A percentile compares a stretch with the other conserved stretches of the same genome.
Conservation (phyloP, 345 rosid genomes). For the Pugionium cornutum region DNA sequence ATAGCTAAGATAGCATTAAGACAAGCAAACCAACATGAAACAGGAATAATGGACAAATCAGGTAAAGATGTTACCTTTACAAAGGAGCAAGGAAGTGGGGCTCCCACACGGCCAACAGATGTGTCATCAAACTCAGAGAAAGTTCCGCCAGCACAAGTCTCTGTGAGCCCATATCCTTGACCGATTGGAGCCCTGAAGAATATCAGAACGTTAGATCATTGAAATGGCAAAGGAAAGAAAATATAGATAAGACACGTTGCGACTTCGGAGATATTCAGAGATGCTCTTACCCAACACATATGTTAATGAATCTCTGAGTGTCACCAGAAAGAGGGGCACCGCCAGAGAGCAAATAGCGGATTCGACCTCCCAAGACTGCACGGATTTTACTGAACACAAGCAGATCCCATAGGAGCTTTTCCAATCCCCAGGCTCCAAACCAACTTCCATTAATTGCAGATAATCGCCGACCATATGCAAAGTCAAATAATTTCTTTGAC, state of each 20-base stretch:
- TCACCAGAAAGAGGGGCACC: constrained; percentile 98
- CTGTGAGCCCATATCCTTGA: constrained; percentile 99
- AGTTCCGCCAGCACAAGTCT: constrained; percentile 98
- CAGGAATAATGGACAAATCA: not conserved
- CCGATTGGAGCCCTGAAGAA: constrained; percentile 88
- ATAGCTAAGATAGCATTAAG: constrained; percentile 1
- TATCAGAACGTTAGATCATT: constrained; percentile 9
- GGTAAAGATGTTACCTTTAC: constrained; percentile 64
- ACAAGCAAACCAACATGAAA: constrained; percentile 1
- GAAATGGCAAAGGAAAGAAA: not conserved
- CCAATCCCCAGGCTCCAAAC: constrained; percentile 97
- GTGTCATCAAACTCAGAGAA: constrained; percentile 95
- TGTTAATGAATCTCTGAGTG: constrained; percentile 98
- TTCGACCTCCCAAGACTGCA: constrained; percentile 84
- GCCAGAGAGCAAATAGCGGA: constrained; percentile 94
- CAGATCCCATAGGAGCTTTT: constrained; percentile 76
- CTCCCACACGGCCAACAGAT: constrained; percentile 96
- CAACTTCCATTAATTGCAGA: constrained; percentile 95
- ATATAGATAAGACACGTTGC: not conserved
- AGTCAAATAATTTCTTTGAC: constrained; percentile 72
- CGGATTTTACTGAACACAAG: constrained; percentile 83
- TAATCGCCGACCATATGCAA: constrained; percentile 88
- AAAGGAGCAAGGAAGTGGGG: constrained; percentile 92
- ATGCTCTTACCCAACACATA: constrained; percentile 84
- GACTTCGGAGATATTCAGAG: constrained; percentile 21